These are phyloP conservation scores for Pythium plurisporium DNA, from an alignment of 352 stramenopile species.

Conservation along the genomic window DNA sequence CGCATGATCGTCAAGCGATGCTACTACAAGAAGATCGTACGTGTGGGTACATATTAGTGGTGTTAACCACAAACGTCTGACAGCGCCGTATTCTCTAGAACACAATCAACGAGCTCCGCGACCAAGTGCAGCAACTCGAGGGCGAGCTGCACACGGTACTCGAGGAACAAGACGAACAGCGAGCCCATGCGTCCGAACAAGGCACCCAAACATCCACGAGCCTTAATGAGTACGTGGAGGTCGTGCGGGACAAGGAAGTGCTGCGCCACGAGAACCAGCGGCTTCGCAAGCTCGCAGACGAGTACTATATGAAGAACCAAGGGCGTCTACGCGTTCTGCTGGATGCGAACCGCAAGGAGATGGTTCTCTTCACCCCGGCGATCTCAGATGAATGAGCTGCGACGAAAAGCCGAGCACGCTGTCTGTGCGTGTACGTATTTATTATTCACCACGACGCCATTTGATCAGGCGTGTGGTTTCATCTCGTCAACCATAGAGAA, in stretches of 20 bases:
- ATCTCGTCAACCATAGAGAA: too few relatives aligned
- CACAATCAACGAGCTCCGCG: conserved; percentile 58
- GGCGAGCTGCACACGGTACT: conserved; percentile 12
- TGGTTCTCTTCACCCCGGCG: conserved; percentile 22
- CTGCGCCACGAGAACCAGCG: conserved; percentile 61
- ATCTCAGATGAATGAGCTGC: conserved; percentile 16
- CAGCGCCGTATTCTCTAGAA: conserved; percentile 28
- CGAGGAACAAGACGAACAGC: conserved; percentile 15
- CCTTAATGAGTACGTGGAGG: conserved; percentile 25
- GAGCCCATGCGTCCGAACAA: neutral
- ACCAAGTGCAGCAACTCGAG: conserved; percentile 35
- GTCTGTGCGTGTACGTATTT: too few relatives aligned
- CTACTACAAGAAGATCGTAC: conserved; percentile 82
- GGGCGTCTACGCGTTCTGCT: conserved; percentile 52
- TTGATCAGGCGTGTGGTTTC: too few relatives aligned
- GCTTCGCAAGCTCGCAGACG: conserved; percentile 56
- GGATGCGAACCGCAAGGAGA: conserved; percentile 50
- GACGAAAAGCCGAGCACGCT: too few relatives aligned
- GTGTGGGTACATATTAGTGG: conserved; percentile 1
- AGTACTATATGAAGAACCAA: conserved; percentile 82
- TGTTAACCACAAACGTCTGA: neutral
- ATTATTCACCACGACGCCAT: too few relatives aligned
- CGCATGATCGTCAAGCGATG: conserved; percentile 67
- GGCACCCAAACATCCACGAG: neutral
- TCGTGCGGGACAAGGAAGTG: conserved; percentile 43